phyloP scores from a whole-genome alignment of 768 basidiomycete species.

The Leucocoprinus birnbaumii region DNA sequence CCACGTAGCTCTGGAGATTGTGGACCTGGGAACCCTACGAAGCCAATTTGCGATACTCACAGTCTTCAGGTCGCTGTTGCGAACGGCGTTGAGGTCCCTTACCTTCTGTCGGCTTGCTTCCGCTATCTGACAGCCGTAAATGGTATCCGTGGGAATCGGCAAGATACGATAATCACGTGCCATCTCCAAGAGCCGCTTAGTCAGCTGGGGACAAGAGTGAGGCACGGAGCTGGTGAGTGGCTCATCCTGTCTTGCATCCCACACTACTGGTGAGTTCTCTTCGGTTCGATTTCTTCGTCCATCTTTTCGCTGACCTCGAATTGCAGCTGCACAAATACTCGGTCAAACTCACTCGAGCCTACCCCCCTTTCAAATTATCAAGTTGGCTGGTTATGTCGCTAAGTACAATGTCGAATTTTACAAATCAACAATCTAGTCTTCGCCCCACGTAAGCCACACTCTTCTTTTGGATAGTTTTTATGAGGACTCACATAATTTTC shows the following conservation, averaged over 20 bases:
- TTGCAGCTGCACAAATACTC: constrained; percentile 13
- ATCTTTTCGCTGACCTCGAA: constrained; percentile 4
- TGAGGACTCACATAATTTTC: constrained; percentile 15
- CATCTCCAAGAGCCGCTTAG: constrained; percentile 18
- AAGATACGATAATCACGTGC: constrained; percentile 16
- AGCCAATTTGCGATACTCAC: constrained; percentile 28
- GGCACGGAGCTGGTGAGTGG: constrained; percentile 5
- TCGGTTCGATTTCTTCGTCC: not conserved
- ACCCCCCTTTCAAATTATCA: constrained; percentile 41
- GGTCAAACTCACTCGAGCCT: constrained; percentile 5
- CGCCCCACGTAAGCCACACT: constrained; percentile 75
- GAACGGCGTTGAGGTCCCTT: constrained; percentile 29
- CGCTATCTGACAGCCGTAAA: not conserved
- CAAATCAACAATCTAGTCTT: constrained; percentile 86
- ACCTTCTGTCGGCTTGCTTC: constrained; percentile 14
- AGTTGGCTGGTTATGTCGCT: constrained; percentile 88
- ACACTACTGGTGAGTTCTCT: constrained; percentile 8
- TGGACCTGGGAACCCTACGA: constrained; percentile 5
- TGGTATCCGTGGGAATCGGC: constrained; percentile 14
- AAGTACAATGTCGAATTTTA: constrained; percentile 66
- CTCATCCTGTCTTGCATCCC: constrained; percentile 17
- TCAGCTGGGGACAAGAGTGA: constrained; percentile 16
- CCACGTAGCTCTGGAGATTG: not conserved
- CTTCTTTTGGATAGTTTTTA: not conserved
- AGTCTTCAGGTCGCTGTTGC: constrained; percentile 36